Evolutionary conservation across 2,329 filamentous ascomycete genomes (phyloP).

Genomic region (Ceratocystis huliohia): DNA sequence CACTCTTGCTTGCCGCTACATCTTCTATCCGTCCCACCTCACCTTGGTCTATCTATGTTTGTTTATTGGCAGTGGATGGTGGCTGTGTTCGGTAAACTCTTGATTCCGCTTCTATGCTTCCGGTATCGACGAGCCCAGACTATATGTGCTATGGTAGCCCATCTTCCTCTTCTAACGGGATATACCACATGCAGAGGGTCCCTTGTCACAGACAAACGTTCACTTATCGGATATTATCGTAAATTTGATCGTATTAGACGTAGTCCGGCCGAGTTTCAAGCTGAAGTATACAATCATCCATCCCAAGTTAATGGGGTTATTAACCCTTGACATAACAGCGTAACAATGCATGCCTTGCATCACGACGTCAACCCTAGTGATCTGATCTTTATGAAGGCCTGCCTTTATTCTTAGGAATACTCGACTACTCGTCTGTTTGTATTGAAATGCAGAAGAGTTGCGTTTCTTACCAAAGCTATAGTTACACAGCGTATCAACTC

Average conservation of each 20-base stretch:
- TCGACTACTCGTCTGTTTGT: no score
- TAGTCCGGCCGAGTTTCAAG: background rate
- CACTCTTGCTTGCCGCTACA: background rate
- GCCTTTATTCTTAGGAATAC: no score
- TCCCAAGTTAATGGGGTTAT: background rate
- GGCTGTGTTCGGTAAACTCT: constrained; percentile 9
- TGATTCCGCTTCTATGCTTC: background rate
- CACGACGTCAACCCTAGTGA: background rate
- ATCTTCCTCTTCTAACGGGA: background rate
- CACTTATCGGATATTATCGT: background rate
- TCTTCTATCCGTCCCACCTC: background rate
- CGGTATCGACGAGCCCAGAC: constrained; percentile 6
- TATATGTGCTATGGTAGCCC: constrained; percentile 2
- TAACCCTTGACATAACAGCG: background rate
- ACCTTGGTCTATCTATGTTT: background rate
- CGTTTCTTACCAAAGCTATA: no score
- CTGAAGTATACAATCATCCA: background rate
- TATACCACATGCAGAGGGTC: background rate
- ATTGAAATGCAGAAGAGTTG: no score
- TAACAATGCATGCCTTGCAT: background rate
- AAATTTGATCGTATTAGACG: background rate
- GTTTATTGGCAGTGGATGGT: background rate
- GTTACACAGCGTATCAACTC: no score
- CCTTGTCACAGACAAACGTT: background rate
- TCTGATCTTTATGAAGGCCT: no score